These are phyloP conservation scores for Dendrothele bispora DNA, from an alignment of 768 basidiomycete species.

Conservation along the genomic window DNA sequence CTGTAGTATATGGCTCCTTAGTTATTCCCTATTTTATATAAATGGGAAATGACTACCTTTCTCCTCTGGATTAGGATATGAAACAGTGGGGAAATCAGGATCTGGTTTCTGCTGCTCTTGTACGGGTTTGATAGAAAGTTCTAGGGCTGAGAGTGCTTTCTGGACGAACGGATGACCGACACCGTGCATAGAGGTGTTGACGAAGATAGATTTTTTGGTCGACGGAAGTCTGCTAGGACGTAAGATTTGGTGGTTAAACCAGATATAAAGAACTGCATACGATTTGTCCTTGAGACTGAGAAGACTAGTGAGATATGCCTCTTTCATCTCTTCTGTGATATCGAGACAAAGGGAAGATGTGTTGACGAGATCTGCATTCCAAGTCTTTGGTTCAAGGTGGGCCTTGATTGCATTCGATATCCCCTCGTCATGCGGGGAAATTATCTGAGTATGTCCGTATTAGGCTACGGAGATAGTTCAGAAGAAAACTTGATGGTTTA, in stretches of 20 bases:
- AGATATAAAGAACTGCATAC: constrained; percentile 8
- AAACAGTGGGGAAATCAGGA: constrained; percentile 83
- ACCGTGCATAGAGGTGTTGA: constrained; percentile 91
- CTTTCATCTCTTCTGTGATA: constrained; percentile 56
- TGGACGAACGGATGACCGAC: constrained; percentile 70
- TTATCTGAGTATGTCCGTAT: constrained; percentile 54
- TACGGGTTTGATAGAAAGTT: constrained; percentile 48
- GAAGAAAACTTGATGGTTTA: constrained; percentile 22
- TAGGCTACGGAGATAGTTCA: neutral
- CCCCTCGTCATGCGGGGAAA: constrained; percentile 77
- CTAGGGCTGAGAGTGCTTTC: constrained; percentile 56
- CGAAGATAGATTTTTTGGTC: constrained; percentile 50
- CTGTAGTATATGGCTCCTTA: constrained; percentile 23
- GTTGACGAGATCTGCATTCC: constrained; percentile 34
- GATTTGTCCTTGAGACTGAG: constrained; percentile 25
- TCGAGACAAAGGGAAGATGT: constrained; percentile 51
- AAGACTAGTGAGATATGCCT: constrained; percentile 50
- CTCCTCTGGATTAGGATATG: constrained; percentile 90
- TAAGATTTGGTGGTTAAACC: too few relatives aligned
- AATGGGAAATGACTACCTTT: constrained; percentile 49
- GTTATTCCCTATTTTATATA: constrained; percentile 4
- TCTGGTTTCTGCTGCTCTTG: constrained; percentile 71
- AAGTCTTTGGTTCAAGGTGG: constrained; percentile 56
- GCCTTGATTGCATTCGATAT: constrained; percentile 66
- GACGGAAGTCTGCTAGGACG: constrained; percentile 8